Conservation (phyloP, 805 yeast genomes). For the Grigorovia transvaalensis region DNA sequence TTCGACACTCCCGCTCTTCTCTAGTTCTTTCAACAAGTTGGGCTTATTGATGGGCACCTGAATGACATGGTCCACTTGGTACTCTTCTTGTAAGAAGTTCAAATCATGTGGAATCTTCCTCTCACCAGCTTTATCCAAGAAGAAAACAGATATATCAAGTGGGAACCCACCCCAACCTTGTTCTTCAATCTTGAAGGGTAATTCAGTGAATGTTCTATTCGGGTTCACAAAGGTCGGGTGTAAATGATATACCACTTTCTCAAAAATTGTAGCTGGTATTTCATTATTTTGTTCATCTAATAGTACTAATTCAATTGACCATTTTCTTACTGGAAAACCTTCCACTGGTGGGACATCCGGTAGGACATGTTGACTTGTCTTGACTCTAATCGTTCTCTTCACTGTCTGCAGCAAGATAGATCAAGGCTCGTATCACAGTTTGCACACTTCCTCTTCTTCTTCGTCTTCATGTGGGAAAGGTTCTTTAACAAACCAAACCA, state of each 20-base stretch:
- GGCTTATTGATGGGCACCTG: constrained; percentile 71
- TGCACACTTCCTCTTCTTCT: no score
- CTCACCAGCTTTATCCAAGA: constrained; percentile 87
- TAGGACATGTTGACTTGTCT: constrained; percentile 75
- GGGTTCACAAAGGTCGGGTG: constrained; percentile 96
- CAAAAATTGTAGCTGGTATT: constrained; percentile 82
- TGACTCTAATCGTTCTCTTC: constrained; percentile 78
- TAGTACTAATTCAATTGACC: constrained; percentile 73
- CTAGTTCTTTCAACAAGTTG: constrained; percentile 55
- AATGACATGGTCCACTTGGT: constrained; percentile 68
- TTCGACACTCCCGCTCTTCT: constrained; percentile 79
- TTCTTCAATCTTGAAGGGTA: constrained; percentile 83
- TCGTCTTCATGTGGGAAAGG: no score
- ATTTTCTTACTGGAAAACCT: constrained; percentile 86
- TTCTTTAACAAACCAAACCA: no score
- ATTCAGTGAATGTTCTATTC: constrained; percentile 62
- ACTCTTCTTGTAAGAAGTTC: constrained; percentile 70
- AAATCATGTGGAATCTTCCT: constrained; percentile 80
- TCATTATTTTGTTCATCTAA: constrained; percentile 74
- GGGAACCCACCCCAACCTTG: constrained; percentile 99
- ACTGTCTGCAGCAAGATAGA: constrained; percentile 31
- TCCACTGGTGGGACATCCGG: constrained; percentile 80
- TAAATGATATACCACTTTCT: constrained; percentile 83
- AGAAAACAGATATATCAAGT: constrained; percentile 64
- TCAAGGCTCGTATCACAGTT: not conserved